Conservation (phyloP, 345 rosid genomes). For the Gossypium australe region DNA sequence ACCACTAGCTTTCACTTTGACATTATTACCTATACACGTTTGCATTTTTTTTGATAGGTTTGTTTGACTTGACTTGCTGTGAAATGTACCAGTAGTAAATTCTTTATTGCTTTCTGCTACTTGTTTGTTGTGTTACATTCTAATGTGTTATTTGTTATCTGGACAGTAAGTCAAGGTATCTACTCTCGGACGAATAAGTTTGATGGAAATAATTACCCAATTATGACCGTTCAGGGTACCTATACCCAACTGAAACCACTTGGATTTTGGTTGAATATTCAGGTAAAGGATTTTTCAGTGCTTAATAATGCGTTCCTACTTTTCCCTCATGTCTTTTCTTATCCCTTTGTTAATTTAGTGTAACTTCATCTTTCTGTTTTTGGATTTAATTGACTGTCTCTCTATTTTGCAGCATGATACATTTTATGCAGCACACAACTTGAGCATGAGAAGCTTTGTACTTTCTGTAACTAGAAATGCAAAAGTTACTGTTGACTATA, state of each 20-base stretch:
- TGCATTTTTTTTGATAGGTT: neutral
- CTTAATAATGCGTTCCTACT: neutral
- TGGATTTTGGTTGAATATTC: slow-evolving; percentile 75
- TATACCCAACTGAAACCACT: slow-evolving; percentile 31
- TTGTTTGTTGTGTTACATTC: neutral
- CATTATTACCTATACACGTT: neutral
- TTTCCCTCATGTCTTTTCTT: neutral
- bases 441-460: slow-evolving; percentile 65
- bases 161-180: slow-evolving; percentile 59
- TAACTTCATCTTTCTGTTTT: neutral
- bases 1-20: neutral
- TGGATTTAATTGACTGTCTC: neutral
- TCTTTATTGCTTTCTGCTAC: neutral
- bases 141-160: slow-evolving; percentile 11
- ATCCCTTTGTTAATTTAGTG: neutral
- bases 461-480: slow-evolving; percentile 41
- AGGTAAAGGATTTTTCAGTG: slow-evolving; percentile 45
- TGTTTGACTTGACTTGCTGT: neutral
- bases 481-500: slow-evolving; percentile 30
- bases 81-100: neutral
- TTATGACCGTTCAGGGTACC: slow-evolving; percentile 45
- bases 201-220: slow-evolving; percentile 24
- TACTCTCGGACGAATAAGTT: slow-evolving; percentile 46
- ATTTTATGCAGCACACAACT: slow-evolving; percentile 63
- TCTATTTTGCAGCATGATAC: slow-evolving; percentile 56